phyloP scores from a whole-genome alignment of 495 filamentous ascomycete genomes.

The Lophium mytilinum region DNA sequence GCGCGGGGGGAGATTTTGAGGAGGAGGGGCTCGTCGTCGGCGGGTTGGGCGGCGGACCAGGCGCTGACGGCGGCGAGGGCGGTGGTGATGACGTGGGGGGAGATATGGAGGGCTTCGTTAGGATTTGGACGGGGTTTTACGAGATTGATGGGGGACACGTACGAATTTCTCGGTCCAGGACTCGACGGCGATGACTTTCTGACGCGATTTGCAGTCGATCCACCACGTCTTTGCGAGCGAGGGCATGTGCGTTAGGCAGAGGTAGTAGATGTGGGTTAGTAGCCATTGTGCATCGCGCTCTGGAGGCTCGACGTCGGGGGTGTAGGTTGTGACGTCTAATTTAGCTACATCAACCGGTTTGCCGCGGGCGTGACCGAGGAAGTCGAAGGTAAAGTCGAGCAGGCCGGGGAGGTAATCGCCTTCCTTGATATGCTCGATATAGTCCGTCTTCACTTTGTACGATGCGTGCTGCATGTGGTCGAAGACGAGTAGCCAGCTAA shows the following conservation, averaged over 20 bases:
- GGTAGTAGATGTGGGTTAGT: slow-evolving; percentile 77
- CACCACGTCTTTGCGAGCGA: slow-evolving; percentile 82
- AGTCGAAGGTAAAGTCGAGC: slow-evolving; percentile 69
- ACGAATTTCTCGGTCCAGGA: slow-evolving; percentile 72
- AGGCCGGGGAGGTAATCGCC: slow-evolving; percentile 60
- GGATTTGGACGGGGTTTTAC: neutral
- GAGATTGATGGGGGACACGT: neutral
- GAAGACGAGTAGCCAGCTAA: slow-evolving; percentile 87
- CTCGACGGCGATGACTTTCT: slow-evolving; percentile 66
- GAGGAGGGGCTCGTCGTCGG: slow-evolving; percentile 55
- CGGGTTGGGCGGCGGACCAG: slow-evolving; percentile 52
- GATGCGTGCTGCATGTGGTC: slow-evolving; percentile 78
- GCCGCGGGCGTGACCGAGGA: slow-evolving; percentile 63
- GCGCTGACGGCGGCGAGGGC: slow-evolving; percentile 60
- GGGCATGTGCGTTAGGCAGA: slow-evolving; percentile 64
- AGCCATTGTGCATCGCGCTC: slow-evolving; percentile 73
- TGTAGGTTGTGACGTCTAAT: slow-evolving; percentile 62
- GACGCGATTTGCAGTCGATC: slow-evolving; percentile 64
- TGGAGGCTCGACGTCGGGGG: slow-evolving; percentile 43
- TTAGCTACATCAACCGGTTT: slow-evolving; percentile 60
- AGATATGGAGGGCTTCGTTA: slow-evolving; percentile 44
- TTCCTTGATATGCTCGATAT: slow-evolving; percentile 65
- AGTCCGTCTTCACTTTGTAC: slow-evolving; percentile 70
- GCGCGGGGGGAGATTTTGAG: slow-evolving; percentile 63
- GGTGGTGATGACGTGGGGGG: slow-evolving; percentile 67